These are phyloP conservation scores for Acanthamoeba castellanii DNA, from an alignment of 208 protist genomes.

Conservation along the genomic window DNA sequence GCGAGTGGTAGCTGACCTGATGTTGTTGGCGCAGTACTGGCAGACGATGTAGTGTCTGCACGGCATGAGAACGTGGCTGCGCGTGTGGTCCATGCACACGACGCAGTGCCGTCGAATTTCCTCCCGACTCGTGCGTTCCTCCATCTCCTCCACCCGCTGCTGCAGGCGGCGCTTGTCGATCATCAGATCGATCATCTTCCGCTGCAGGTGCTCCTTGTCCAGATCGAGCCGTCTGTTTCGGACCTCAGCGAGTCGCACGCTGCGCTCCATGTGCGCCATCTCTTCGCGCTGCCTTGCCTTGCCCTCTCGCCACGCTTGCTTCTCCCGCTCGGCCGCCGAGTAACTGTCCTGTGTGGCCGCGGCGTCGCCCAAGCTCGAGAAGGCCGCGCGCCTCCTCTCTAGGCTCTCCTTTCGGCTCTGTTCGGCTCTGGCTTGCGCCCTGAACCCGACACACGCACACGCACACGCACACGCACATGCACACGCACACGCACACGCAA, in stretches of 20 bases:
- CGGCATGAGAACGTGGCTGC: conserved; percentile 15
- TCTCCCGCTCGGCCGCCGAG: no score
- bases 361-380: neutral
- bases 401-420: neutral
- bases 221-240: neutral
- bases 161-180: neutral
- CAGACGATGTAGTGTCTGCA: conserved; percentile 17
- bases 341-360: neutral
- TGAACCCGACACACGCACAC: neutral
- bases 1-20: neutral
- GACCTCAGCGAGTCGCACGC: neutral
- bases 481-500: neutral
- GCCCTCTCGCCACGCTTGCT: neutral
- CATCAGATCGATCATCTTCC: neutral
- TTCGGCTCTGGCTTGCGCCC: neutral
- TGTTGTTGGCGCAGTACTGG: neutral
- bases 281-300: neutral
- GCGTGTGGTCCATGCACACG: conserved; percentile 39
- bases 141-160: neutral
- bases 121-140: conserved; percentile 8
- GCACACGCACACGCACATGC: neutral
- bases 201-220: conserved; percentile 2
- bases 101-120: conserved; percentile 37
- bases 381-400: neutral
- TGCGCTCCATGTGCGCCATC: neutral